Evolutionary conservation across 2,329 filamentous ascomycete genomes (phyloP), one percentile per base, ranked within the genome.

Genomic region (Arthroderma sp.): DNA sequence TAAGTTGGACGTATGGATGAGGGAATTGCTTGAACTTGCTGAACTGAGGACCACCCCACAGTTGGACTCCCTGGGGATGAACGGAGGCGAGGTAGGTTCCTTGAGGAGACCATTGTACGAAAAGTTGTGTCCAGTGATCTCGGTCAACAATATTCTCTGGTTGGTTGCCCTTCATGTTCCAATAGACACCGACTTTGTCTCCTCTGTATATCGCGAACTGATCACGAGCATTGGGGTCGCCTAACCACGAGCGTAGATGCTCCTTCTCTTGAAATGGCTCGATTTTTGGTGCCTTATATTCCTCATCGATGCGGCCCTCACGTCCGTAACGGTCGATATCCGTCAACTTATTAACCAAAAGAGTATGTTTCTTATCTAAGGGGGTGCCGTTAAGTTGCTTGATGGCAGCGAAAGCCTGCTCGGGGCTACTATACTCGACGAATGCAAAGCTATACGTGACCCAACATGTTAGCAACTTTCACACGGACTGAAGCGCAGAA

Each of bases 281-380:
- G 53, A 94, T 82, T 55, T 82, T 70, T 43, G 91, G 91, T 41
- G 82, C 71, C 48, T 78, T 76, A 69, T 95, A 98, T 55, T 88
- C 81, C 59, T 98, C 91, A 54, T 94, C 84, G 57, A 98, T 77
- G 54, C 87, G 81, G 55, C 91, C 91, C 70, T 96, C 91, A 51
- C 87, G 80, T 51, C 91, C 91, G 65, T 86, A 98, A 54, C 91
- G 83, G 64, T 98, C 91, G 59, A 98, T 88, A 63, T 98, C 91
- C 58, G 88, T 95, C 58, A 98, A 76, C 70, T 98, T 98, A 79
- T 98, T 98, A 57, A 98, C 88, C 52, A 82, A 77, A 56, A 98
- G 78, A 43, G 78, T 94, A 74, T 98, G 88, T 71, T 82, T 95
- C 77, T 93, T 96, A 72, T 98, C 91, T 58, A 98, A 83, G 38